Evolutionary conservation across 2,329 filamentous ascomycete species (phyloP).

Genomic region (Trichoderma sp.): DNA sequence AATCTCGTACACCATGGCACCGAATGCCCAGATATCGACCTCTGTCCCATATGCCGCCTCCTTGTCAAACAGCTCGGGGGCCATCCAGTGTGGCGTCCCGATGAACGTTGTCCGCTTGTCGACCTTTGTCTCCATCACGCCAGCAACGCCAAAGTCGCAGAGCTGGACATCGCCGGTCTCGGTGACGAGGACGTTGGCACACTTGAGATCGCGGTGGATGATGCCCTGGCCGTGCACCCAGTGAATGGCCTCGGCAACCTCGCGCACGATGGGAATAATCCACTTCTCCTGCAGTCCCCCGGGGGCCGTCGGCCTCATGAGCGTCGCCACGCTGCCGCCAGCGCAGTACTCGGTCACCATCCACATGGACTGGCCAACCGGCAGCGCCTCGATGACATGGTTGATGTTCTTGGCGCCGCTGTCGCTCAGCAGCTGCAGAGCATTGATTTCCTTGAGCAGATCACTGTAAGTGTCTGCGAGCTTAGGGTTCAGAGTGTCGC

Average conservation of each 20-base stretch:
- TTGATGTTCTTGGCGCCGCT: slow-evolving; percentile 79
- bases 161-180: slow-evolving; percentile 77
- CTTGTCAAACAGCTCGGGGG: slow-evolving; percentile 72
- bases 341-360: slow-evolving; percentile 86
- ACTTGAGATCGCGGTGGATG: slow-evolving; percentile 72
- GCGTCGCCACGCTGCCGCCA: slow-evolving; percentile 77
- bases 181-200: slow-evolving; percentile 78
- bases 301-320: slow-evolving; percentile 67
- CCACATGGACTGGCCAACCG: slow-evolving; percentile 80
- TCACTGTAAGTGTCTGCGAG: slow-evolving; percentile 69
- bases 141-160: slow-evolving; percentile 83
- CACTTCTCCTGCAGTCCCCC: slow-evolving; percentile 70
- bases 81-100: slow-evolving; percentile 86
- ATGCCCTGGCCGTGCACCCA: slow-evolving; percentile 71
- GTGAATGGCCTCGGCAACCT: slow-evolving; percentile 65
- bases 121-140: slow-evolving; percentile 72
- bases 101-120: slow-evolving; percentile 81
- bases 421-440: slow-evolving; percentile 72
- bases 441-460: slow-evolving; percentile 68
- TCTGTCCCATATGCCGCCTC: slow-evolving; percentile 68
- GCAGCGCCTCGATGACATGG: slow-evolving; percentile 75
- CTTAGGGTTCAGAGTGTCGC: slow-evolving; percentile 67
- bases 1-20: slow-evolving; percentile 79
- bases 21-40: slow-evolving; percentile 84
- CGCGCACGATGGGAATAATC: slow-evolving; percentile 68